Base-by-base conservation (phyloP, 345 rosid genomes). In the Gossypium sturtianum region DNA sequence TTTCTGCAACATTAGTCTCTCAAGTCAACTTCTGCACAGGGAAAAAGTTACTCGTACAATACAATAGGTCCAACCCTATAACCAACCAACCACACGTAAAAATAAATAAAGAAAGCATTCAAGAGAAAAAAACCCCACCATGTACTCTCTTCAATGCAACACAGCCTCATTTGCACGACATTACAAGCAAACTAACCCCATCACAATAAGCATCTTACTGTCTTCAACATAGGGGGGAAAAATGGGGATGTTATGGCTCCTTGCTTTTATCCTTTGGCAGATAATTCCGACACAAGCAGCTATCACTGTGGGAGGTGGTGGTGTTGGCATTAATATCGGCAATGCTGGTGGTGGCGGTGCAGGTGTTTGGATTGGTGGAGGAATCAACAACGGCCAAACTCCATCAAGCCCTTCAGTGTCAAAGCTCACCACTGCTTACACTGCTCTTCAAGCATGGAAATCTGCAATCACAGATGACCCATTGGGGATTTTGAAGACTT, bases 381-480 rank as follows among this genome's bases (percentile, higher is more conserved):
- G 91, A 34, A 74, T 76, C 63, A 81, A 62, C 63, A 82, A 66
- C 77, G 20, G 41, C 29, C 82, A 81, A 44, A 71, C 41, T 64
- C n/a, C 82, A 34, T 56, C 89, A 29, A 76, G 82, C 66, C 25
- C 82, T 38, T 74, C 83, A 7, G 75, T 44, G 73, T 71, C 88
- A 17, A 78, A 69, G 62, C 81, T 56, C 44, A 74, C 77, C 67
- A 61, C 17, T 43, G 91, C 93, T 82, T 90, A 86, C 86, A 56
- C 76, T 75, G 97, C 89, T 47, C 87, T 94, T 22, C 97, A 94
- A 74, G 91, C 90, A 5, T 94, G 98, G 98, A 92, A 89, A 82
- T 76, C 87, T 1, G 85, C 92, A 7, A 86, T 92, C 52, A 80
- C 89, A n/a, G 93, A 87, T 44, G 98, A 94, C 79, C 98, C 98